These are phyloP conservation scores for Saraca asoca DNA, from an alignment of 331 rosid species.

Conservation along the genomic window DNA sequence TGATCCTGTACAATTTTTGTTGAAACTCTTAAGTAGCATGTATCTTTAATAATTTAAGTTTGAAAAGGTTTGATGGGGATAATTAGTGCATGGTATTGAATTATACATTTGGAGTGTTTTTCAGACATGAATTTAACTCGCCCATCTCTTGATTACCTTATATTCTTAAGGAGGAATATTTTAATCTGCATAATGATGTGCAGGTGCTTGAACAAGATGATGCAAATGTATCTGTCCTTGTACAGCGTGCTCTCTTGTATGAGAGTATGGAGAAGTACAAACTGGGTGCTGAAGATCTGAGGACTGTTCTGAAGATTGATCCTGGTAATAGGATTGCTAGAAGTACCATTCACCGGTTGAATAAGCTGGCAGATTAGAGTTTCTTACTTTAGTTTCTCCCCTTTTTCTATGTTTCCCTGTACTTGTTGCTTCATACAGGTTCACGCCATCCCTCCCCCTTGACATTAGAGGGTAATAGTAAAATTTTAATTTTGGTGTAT, in stretches of 20 bases:
- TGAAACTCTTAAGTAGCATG: slow-evolving; percentile 10
- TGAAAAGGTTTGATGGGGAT: slow-evolving; percentile 10
- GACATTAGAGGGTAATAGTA: slow-evolving; percentile 39
- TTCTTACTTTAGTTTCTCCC: not conserved
- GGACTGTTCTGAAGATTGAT: slow-evolving; percentile 85
- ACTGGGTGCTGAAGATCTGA: slow-evolving; percentile 92
- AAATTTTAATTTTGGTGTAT: slow-evolving; percentile 4
- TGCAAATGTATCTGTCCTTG: slow-evolving; percentile 73
- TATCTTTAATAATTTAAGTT: slow-evolving; percentile 12
- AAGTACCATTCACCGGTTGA: slow-evolving; percentile 91
- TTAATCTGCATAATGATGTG: slow-evolving; percentile 36
- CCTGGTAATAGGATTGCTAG: slow-evolving; percentile 87
- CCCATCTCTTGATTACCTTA: slow-evolving; percentile 13
- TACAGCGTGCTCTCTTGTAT: slow-evolving; percentile 92
- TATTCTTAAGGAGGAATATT: slow-evolving; percentile 30
- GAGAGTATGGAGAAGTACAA: slow-evolving; percentile 98
- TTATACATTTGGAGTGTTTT: not conserved
- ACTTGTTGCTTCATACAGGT: slow-evolving; percentile 20
- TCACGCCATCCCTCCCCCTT: slow-evolving; percentile 24
- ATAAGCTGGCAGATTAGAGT: slow-evolving; percentile 74
- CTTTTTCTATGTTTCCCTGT: not conserved
- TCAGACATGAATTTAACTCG: not conserved
- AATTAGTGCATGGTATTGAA: slow-evolving; percentile 9
- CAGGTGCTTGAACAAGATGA: slow-evolving; percentile 72
- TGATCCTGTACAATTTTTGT: not conserved